Conservation (phyloP, 164 flowering plant species). For the Dillenia suffruticosa region DNA sequence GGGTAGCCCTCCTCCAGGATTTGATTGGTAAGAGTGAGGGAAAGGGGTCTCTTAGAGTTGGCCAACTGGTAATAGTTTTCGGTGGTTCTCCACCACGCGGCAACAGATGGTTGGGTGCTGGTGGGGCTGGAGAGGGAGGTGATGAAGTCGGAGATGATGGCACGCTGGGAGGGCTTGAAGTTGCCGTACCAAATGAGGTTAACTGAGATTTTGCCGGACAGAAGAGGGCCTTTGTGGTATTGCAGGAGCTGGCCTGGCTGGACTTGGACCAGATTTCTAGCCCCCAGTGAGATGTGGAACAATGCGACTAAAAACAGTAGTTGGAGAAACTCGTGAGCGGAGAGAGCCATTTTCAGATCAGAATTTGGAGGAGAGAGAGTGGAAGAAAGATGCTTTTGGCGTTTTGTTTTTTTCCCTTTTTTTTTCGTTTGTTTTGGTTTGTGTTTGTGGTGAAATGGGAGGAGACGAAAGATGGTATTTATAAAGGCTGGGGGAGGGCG, state of each 20-base stretch:
- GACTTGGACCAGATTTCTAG: conserved; percentile 7
- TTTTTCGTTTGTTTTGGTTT: too few species aligned
- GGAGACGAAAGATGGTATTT: too few species aligned
- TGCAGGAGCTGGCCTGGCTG: conserved; percentile 20
- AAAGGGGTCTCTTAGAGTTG: conserved; percentile 1
- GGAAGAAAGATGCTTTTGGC: too few species aligned
- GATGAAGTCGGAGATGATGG: conserved; percentile 53
- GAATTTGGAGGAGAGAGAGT: too few species aligned
- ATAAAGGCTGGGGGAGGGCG: too few species aligned
- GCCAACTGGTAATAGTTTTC: conserved; percentile 22
- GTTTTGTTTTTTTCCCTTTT: too few species aligned
- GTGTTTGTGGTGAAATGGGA: too few species aligned
- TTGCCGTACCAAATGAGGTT: conserved; percentile 64
- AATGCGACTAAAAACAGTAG: too few species aligned
- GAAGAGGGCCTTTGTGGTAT: conserved; percentile 61
- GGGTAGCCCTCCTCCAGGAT: conserved; percentile 47
- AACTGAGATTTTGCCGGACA: conserved; percentile 41
- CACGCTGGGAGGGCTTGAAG: conserved; percentile 44
- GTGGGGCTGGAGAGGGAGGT: conserved; percentile 26
- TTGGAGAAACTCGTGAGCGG: too few species aligned
- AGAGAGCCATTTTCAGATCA: too few species aligned
- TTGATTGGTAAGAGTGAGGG: conserved; percentile 34
- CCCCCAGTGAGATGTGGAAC: too few species aligned
- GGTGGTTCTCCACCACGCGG: conserved; percentile 37
- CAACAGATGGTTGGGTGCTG: conserved; percentile 25